phyloP scores from a whole-genome alignment of 805 yeast genomes.

The Yamadazyma kitorensis region DNA sequence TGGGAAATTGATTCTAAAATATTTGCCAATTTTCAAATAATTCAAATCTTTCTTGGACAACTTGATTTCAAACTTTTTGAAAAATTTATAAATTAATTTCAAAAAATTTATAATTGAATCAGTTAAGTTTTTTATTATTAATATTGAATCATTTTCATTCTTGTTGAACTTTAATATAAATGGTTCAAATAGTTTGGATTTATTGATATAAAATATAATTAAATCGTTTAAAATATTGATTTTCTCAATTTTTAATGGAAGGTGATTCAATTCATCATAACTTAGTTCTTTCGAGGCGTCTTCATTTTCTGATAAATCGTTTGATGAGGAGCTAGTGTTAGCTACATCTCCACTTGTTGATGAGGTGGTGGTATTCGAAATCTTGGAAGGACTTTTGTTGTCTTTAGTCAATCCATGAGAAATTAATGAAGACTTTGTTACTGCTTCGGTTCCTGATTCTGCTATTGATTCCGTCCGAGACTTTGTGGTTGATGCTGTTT shows the following conservation, averaged over 20 bases:
- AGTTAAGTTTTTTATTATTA: slow-evolving; percentile 36
- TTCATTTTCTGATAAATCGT: slow-evolving; percentile 5
- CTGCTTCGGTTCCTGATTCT: too few species aligned
- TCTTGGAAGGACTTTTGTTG: too few species aligned
- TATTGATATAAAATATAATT: slow-evolving; percentile 45
- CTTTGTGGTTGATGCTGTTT: too few species aligned
- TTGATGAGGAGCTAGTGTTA: too few species aligned
- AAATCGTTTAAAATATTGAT: slow-evolving; percentile 43
- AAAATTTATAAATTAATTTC: slow-evolving; percentile 32
- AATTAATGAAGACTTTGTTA: too few species aligned
- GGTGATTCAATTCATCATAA: slow-evolving; percentile 18
- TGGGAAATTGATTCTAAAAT: slow-evolving; percentile 38
- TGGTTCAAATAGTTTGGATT: slow-evolving; percentile 52
- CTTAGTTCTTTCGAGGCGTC: slow-evolving; percentile 13
- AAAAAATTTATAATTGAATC: slow-evolving; percentile 38
- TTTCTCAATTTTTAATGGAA: slow-evolving; percentile 22
- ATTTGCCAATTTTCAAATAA: slow-evolving; percentile 25
- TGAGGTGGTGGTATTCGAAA: too few species aligned
- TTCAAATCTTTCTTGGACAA: slow-evolving; percentile 6
- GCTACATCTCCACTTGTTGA: too few species aligned
- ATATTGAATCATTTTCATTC: slow-evolving; percentile 17
- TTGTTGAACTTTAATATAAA: slow-evolving; percentile 37
- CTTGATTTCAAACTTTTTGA: slow-evolving; percentile 22
- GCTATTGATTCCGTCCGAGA: too few species aligned
- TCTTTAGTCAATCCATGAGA: too few species aligned